phyloP scores from a whole-genome alignment of 257 asterid species.

The Solanum lycopersicoides region DNA sequence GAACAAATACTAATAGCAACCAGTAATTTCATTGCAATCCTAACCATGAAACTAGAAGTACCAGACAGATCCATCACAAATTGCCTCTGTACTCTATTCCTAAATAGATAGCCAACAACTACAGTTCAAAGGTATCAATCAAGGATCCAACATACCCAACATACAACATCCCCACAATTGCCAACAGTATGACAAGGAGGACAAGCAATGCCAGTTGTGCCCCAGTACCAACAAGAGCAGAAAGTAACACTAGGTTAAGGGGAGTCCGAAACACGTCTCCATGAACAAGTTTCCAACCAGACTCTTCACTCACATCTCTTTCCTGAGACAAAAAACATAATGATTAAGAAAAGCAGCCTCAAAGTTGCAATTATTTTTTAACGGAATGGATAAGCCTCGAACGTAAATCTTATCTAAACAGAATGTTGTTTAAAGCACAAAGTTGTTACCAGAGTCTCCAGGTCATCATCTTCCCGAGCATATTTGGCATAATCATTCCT shows the following conservation, averaged over 20 bases:
- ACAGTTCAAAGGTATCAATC: neutral
- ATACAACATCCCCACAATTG: slow-evolving; percentile 51
- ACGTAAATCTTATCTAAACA: neutral
- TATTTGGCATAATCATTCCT: slow-evolving; percentile 97
- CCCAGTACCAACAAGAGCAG: slow-evolving; percentile 59
- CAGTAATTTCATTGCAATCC: neutral
- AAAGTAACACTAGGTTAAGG: slow-evolving; percentile 29
- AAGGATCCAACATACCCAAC: slow-evolving; percentile 37
- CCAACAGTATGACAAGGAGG: slow-evolving; percentile 46
- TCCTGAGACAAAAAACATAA: slow-evolving; percentile 22
- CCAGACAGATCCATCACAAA: neutral
- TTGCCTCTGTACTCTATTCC: neutral
- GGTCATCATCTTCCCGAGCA: slow-evolving; percentile 98
- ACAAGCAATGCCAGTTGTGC: slow-evolving; percentile 49
- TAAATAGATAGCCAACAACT: neutral
- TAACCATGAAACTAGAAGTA: neutral
- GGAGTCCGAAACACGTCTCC: slow-evolving; percentile 57
- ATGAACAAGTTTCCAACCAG: slow-evolving; percentile 69
- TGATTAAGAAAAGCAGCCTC: neutral
- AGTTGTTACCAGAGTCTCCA: slow-evolving; percentile 75
- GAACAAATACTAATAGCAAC: neutral
- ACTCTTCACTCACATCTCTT: slow-evolving; percentile 58
- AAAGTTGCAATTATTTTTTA: neutral
- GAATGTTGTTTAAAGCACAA: neutral
- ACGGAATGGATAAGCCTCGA: neutral